Base-by-base conservation (phyloP, 192 early-diverging fungal genomes). In the Borealophlyctis nickersoniae region DNA sequence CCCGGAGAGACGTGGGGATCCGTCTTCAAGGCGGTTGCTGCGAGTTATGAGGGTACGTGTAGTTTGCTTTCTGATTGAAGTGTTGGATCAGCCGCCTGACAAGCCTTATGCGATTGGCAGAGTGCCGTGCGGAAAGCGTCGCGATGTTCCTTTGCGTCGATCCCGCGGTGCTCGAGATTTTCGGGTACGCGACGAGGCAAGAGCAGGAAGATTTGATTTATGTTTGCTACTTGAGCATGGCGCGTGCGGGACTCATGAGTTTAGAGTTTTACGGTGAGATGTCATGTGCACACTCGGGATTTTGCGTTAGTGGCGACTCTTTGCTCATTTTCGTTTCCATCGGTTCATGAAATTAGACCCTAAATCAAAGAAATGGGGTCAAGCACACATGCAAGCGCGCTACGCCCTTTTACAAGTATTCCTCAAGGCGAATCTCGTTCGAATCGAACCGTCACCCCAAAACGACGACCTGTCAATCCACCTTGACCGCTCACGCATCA, bases 321-420 rank as follows among this genome's bases (percentile, higher is more conserved):
- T n/a, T n/a, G n/a, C n/a, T n/a, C n/a, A 28, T 13, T 7, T 60
- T 62, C 60, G 3, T 52, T 52, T 52, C 19, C 28, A 4, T 53
- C 1, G 28, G 28, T 24, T 24, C 28, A 56, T 56, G 28, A 19
- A 19, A 19, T 28, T 16, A 22, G 53, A 70, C 30, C 69, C 69
- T 48, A 70, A 70, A 28, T 57, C 60, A 26, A 58, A 58, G 32
- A 70, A 70, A 45, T 70, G 69, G 69, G 69, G 69, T 23, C 49
- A 86, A 70, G 83, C 83, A 11, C 84, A 86, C 64, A 84, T 81
- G 76, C 81, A 78, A 61, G 84, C 81, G 14, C 80, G 84, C 16
- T 86, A 73, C 66, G 84, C 81, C 26, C 71, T 86, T 32, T 60
- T 86, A 22, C 69, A 71, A 28, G 62, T 67, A 19, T 79, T 86